A percentile compares a stretch with the other conserved stretches of the same genome.
These are phyloP conservation scores for Trichophyton equinum DNA, from an alignment of 2,329 filamentous ascomycete genomes.

Conservation along the genomic window DNA sequence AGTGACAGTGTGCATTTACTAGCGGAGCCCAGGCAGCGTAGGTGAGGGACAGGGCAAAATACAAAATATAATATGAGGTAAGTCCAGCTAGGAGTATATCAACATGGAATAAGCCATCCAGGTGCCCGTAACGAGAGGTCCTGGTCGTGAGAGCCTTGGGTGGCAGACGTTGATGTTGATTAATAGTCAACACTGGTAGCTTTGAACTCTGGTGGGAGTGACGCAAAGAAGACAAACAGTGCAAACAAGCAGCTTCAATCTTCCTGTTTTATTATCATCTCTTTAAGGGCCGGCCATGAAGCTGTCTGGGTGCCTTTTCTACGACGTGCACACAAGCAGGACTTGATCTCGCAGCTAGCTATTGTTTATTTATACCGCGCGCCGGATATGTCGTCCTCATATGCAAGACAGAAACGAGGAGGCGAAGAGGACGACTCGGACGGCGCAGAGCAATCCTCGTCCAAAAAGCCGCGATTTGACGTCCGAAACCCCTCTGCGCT, in stretches of 20 bases:
- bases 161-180: background rate
- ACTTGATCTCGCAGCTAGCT: background rate
- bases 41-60: background rate
- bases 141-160: background rate
- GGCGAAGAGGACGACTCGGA: conserved; percentile 75
- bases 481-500: conserved; percentile 87
- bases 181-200: background rate
- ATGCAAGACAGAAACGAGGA: conserved; percentile 68
- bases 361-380: conserved; percentile 27
- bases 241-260: conserved; percentile 3
- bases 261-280: background rate
- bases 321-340: background rate
- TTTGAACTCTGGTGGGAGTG: conserved; percentile 13
- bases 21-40: background rate
- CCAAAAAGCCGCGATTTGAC: conserved; percentile 84
- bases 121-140: too few relatives aligned
- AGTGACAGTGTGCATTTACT: background rate
- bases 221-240: conserved; percentile 22
- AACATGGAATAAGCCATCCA: too few relatives aligned
- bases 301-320: background rate
- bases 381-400: conserved; percentile 37
- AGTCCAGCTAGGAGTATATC: too few relatives aligned
- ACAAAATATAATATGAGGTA: too few relatives aligned
- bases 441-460: conserved; percentile 54
- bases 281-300: background rate